phyloP scores from a whole-genome alignment of 2,329 filamentous ascomycete species.

The Chrysosphaeria jannelii region DNA sequence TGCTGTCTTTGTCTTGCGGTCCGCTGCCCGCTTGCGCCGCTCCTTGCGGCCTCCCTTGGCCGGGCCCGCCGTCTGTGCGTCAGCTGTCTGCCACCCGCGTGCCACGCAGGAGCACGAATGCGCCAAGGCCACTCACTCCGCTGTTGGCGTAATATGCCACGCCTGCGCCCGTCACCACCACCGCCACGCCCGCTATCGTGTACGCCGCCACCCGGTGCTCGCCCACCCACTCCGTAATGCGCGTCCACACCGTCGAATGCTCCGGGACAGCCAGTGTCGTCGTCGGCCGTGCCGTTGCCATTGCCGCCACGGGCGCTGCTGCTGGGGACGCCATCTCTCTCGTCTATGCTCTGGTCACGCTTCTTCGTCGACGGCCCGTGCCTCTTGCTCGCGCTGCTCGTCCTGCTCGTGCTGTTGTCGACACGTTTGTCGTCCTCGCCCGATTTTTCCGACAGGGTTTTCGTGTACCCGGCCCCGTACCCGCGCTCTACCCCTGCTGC shows the following conservation, averaged over 20 bases:
- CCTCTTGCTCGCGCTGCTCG: too few species aligned
- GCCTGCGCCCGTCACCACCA: slow-evolving; percentile 73
- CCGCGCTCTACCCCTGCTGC: too few species aligned
- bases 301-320: slow-evolving; percentile 7
- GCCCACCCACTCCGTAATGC: slow-evolving; percentile 68
- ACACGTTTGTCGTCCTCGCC: too few species aligned
- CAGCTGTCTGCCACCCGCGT: too few species aligned
- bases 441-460: too few species aligned
- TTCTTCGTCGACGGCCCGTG: too few species aligned
- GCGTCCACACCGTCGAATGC: slow-evolving; percentile 57
- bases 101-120: too few species aligned
- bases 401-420: too few species aligned
- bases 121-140: slow-evolving; percentile 24
- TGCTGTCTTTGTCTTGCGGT: slow-evolving; percentile 19
- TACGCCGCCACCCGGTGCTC: slow-evolving; percentile 92
- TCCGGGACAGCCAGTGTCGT: slow-evolving; percentile 16
- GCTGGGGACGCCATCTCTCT: slow-evolving; percentile 14
- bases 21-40: slow-evolving; percentile 50
- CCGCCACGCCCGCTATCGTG: slow-evolving; percentile 78
- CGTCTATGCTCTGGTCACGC: too few species aligned
- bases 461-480: too few species aligned
- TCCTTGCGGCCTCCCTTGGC: slow-evolving; percentile 76
- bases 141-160: slow-evolving; percentile 69
- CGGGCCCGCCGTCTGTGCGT: slow-evolving; percentile 4
- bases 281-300: slow-evolving; percentile 7